Evolutionary conservation across 768 basidiomycete species (phyloP), one percentile per base, ranked within the genome.

Genomic region (Tremella yokohamensis): DNA sequence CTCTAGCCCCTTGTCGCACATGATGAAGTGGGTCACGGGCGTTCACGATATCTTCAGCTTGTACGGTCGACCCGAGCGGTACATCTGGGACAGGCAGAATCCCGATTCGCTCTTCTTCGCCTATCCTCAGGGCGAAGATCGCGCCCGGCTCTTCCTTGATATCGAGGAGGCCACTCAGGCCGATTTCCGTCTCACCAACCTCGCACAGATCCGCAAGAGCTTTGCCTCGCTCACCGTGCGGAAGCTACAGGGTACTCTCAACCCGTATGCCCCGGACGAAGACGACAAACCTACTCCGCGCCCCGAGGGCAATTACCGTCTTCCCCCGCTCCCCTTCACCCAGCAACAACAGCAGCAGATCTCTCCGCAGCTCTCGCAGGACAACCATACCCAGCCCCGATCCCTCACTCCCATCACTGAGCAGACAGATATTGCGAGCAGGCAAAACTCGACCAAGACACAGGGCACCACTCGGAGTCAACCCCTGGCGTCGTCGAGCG

Each of bases 71-170:
- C 91, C 92, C 3, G 82, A 84, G 20, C 78, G 81, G 20, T 96
- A 93, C 79, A 86, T 84, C 24, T 97, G 90, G 90, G 89, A 98
- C 68, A 89, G 89, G 52, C 83, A 87, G 13, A 85, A 94, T 73
- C 83, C 85, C 0, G 72, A 76, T 8, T 90, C 89, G 9, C 82
- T 94, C 76, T 92, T 97, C 86, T 98, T 93, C 76, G 90, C 85
- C 0, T 96, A 97, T 74, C 93, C 94, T 7, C 85, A 89, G 49
- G 92, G 90, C 0, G 84, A 87, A 3, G 79, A 83, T 58, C 87
- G 85, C 76, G 87, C 91, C 89, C 81, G 84, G 52, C 83, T 96
- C 19, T 96, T 97, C 81, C 81, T 96, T 55, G 88, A 91, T 57
- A 84, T 90, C 52, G 90, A 90, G 63, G 76, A 83, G 15, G 90